Percentiles rank a stretch among this genome's conserved stretches.
These are phyloP conservation scores for Suhomyces wounanorum DNA, from an alignment of 1,139 yeast genomes.

Conservation along the genomic window DNA sequence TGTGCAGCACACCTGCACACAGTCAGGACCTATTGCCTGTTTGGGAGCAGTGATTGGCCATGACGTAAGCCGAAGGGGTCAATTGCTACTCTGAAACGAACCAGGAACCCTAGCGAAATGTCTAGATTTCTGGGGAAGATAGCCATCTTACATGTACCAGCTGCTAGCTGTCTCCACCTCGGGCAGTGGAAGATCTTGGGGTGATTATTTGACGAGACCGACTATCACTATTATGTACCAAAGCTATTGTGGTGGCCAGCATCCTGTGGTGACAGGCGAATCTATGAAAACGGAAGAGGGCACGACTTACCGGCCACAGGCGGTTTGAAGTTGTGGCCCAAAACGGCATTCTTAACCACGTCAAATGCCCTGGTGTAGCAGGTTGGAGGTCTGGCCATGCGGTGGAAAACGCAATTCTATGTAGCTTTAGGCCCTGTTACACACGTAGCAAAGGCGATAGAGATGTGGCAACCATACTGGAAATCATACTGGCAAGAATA, in stretches of 20 bases:
- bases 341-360: background rate
- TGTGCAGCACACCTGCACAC: conserved; percentile 1
- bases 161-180: too few species aligned
- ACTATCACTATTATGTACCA: background rate
- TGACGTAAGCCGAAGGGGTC: conserved; percentile 3
- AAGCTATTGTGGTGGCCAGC: too few species aligned
- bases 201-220: too few species aligned
- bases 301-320: background rate
- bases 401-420: too few species aligned
- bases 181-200: too few species aligned
- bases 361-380: background rate
- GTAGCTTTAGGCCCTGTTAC: too few species aligned
- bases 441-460: too few species aligned
- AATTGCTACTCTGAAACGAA: conserved; percentile 1
- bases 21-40: background rate
- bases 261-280: background rate
- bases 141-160: too few species aligned
- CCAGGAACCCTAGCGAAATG: background rate
- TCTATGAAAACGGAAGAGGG: background rate
- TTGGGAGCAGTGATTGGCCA: conserved; percentile 1
- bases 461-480: too few species aligned
- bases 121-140: background rate
- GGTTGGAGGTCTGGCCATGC: background rate
- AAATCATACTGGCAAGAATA: too few species aligned
- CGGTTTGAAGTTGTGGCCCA: background rate